Conservation (phyloP, 441 rosid species). For the Adansonia rubrostipa region DNA sequence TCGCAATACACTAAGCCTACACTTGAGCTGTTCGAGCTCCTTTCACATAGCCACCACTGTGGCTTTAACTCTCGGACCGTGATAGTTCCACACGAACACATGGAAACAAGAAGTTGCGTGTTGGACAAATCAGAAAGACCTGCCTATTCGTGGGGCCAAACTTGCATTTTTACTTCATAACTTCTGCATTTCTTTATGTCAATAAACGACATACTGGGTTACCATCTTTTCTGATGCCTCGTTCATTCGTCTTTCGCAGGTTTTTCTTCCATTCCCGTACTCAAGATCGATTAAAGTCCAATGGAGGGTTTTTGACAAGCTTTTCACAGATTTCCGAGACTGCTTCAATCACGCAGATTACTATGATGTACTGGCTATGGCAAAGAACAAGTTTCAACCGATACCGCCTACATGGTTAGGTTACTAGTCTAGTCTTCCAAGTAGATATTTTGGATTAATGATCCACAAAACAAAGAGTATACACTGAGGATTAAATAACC, state of each 20-base stretch:
- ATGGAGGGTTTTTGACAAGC: slow-evolving; percentile 81
- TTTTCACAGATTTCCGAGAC: slow-evolving; percentile 84
- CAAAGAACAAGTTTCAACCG: slow-evolving; percentile 81
- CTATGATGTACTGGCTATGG: slow-evolving; percentile 61
- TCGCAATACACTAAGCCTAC: no score
- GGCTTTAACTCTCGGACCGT: no score
- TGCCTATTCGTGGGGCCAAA: background rate
- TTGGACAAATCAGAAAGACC: background rate
- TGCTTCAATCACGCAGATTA: slow-evolving; percentile 66
- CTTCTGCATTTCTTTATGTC: background rate
- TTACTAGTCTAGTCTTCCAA: slow-evolving; percentile 34
- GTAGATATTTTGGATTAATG: background rate
- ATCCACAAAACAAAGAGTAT: background rate
- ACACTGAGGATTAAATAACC: background rate
- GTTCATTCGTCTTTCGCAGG: slow-evolving; percentile 43
- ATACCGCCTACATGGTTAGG: slow-evolving; percentile 81
- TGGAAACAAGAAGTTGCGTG: background rate
- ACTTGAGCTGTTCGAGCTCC: no score
- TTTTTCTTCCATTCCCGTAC: slow-evolving; percentile 83
- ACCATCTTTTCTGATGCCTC: background rate
- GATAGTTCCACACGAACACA: no score
- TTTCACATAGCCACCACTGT: no score
- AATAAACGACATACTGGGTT: background rate
- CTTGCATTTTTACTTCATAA: slow-evolving; percentile 1
- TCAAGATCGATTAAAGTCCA: slow-evolving; percentile 69